A percentile compares a stretch with the other conserved stretches of the same genome.
These are phyloP conservation scores for Hortiboletus campestris DNA, from an alignment of 768 basidiomycete genomes.

Conservation along the genomic window DNA sequence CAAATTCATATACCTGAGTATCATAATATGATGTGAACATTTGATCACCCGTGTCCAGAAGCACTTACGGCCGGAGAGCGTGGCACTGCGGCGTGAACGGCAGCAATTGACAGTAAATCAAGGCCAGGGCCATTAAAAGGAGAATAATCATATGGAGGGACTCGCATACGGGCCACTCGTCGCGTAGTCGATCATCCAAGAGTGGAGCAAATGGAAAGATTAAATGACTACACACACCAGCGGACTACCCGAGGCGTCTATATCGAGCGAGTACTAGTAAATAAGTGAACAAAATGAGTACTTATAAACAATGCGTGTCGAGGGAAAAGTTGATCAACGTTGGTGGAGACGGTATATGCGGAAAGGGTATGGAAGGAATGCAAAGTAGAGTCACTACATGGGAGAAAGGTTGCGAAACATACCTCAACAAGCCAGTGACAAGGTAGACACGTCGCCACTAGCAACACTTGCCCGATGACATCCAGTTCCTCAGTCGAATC, in stretches of 20 bases:
- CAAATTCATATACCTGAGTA: not conserved
- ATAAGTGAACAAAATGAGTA: conserved; percentile 19
- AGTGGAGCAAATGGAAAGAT: not conserved
- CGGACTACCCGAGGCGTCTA: conserved; percentile 17
- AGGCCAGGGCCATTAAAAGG: not conserved
- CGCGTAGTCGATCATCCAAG: not conserved
- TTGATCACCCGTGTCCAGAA: no score
- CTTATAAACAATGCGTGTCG: conserved; percentile 10
- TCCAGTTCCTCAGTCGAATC: conserved; percentile 58
- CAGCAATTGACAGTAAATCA: not conserved
- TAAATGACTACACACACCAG: not conserved
- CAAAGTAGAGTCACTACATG: conserved; percentile 9
- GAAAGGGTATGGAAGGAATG: conserved; percentile 26
- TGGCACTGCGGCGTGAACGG: not conserved
- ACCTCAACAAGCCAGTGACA: conserved; percentile 12
- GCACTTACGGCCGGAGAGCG: not conserved
- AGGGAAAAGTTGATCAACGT: conserved; percentile 3
- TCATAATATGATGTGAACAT: not conserved
- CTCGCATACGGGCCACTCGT: not conserved
- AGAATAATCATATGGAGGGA: not conserved
- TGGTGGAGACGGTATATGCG: conserved; percentile 18
- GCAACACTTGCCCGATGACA: conserved; percentile 67
- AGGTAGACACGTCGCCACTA: conserved; percentile 30
- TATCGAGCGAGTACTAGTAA: conserved; percentile 17
- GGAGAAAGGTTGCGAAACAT: conserved; percentile 5